Evolutionary conservation across 139 green algal species (phyloP).

Genomic region (Volvox reticuliferus): DNA sequence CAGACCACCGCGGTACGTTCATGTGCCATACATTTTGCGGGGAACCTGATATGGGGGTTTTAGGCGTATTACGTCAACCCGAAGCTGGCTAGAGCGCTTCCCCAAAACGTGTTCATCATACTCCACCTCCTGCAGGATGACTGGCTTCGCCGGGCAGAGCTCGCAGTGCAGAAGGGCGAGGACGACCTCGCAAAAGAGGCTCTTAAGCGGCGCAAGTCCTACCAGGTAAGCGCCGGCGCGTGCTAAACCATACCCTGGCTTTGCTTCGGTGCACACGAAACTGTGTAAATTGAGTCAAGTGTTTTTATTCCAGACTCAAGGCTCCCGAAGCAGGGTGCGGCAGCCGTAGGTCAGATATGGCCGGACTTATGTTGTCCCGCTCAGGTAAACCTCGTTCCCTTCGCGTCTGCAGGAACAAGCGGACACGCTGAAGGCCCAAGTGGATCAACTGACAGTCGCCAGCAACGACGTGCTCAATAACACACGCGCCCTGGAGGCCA

Average conservation of each 20-base stretch:
- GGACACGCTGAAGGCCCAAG: conserved; percentile 84
- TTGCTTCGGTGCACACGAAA: too few species aligned
- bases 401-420: conserved; percentile 82
- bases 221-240: conserved; percentile 67
- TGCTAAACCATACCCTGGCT: not conserved
- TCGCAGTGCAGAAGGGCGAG: conserved; percentile 96
- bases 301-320: too few species aligned
- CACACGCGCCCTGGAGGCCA: conserved; percentile 79
- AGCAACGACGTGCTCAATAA: conserved; percentile 42
- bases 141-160: conserved; percentile 93
- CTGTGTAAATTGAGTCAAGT: too few species aligned
- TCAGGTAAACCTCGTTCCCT: too few species aligned
- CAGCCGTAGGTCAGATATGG: too few species aligned
- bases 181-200: conserved; percentile 97
- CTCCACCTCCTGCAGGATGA: conserved; percentile 67
- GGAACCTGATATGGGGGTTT: too few species aligned
- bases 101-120: too few species aligned
- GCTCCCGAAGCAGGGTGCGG: too few species aligned
- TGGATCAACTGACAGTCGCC: conserved; percentile 76
- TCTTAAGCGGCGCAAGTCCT: conserved; percentile 89
- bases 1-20: conserved; percentile 77
- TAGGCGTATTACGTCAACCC: too few species aligned
- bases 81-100: too few species aligned
- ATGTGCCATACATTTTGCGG: too few species aligned
- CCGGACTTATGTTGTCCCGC: too few species aligned